Evolutionary conservation across 2,329 filamentous ascomycete genomes (phyloP), one percentile per base, ranked within the genome.

Genomic region (Xylaria polymorpha): DNA sequence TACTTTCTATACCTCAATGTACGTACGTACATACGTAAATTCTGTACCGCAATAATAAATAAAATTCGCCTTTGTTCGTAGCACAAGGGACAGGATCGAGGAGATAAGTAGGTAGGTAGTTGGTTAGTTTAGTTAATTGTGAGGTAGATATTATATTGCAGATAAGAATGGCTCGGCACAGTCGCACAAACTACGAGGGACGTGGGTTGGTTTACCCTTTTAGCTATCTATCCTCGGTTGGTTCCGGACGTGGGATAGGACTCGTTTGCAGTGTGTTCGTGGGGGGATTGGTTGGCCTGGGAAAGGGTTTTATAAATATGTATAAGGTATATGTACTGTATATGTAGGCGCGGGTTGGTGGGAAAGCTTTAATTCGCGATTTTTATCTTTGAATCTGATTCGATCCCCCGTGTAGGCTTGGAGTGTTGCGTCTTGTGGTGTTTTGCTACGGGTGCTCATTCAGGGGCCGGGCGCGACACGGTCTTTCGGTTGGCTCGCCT

Each of bases 401-500:
- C 6, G 50, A 53, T 35, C 10, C 25, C 29, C 15, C 50, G 18
- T 53, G 46, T 20, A 4, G 5, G 46, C 46, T 20, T 50, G 46
- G 46, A 29, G 46, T 37, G 35, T 37, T 37, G 35, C 35, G 35
- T 37, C 35, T 12, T 37, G 35, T 37, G 35, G 35, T 15, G 20
- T 14, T 22, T 39, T 56, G 32, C 53, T 56, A 56, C 53, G 18
- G 53, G 53, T 56, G 53, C 22, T 39, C 9, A 56, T 56, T 56
- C 53, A 56, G 53, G 53, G 53, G 35, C 35, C 53, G 53, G 35
- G 6, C 32, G 35, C 53, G 53, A 56, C 53, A 56, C 53, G 53
- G 53, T 43, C 20, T 7, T 25, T 18, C 55, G 35, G 55, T 57
- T 57, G 55, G 55, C 55, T 57, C 55, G 55, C 53, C 32, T 57